Base-by-base conservation (phyloP, 2,329 filamentous ascomycete species). In the Ambrosiella xylebori region DNA sequence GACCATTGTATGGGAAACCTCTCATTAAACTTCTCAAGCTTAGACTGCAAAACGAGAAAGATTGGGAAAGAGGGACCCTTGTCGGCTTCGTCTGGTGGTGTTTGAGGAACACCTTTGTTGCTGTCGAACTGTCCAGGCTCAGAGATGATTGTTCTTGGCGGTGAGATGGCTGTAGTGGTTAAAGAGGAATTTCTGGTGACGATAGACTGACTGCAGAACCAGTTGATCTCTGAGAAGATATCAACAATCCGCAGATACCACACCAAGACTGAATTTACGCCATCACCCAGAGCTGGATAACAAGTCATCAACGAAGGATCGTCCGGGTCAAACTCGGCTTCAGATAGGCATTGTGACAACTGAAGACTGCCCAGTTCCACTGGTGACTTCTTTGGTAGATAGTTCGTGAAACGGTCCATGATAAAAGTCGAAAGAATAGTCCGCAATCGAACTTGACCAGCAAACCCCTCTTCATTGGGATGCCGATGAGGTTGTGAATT, bases 161-260 rank as follows among this genome's bases (percentile, higher is more conserved):
- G 27, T 27, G 27, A 27, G 3, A 27, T 5, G 27, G 27, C 27
- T 3, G 3, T 27, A 27, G 27, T 27, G 27, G 27, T 56, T 3
- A 44, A 44, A 8, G 36, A 36, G 44, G 17, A 49, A 51, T 58
- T 58, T 19, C 57, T 50, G 2, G 41, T 45, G 36, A 7, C 11
- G 2, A 27, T 19, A 4, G 13, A n/a, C 51, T 54, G 38, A 12
- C 15, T 44, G 15, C 50, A 54, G 41, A 58, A 58, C 57, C 57
- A 58, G 51, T 47, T 54, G 50, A 58, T 19, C 39, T 58, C 57
- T 2, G 50, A 54, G 19, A 54, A 58, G 39, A 54, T 15, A 36
- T 58, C 51, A 6, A 54, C 9, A 7, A 54, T 54, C 35, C 57
- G 49, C 51, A 58, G 9, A 17, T 54, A 35, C 40, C 40, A 58